These are phyloP conservation scores for Sequoiadendron giganteum DNA, from an alignment of 75 land plant genomes.

Conservation along the genomic window DNA sequence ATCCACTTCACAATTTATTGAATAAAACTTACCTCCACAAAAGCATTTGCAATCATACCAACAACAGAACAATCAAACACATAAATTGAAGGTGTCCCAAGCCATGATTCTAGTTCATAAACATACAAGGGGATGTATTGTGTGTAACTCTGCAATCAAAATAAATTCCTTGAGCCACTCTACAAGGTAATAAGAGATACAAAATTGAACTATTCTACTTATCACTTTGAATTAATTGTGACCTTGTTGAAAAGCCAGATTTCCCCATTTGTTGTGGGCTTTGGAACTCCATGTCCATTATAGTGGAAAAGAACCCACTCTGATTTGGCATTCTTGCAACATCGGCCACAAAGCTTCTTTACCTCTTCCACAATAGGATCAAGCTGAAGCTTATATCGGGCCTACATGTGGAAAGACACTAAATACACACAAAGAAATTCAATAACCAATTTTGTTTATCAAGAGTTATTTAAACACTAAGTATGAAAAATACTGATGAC, in stretches of 20 bases:
- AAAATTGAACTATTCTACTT: background rate
- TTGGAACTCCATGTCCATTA: slow-evolving; percentile 98
- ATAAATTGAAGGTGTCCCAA: slow-evolving; percentile 93
- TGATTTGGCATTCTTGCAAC: slow-evolving; percentile 73
- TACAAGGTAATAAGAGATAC: background rate
- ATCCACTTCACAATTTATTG: background rate
- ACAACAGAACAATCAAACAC: slow-evolving; percentile 99
- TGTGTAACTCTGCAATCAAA: slow-evolving; percentile 69
- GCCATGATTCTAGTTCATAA: slow-evolving; percentile 91
- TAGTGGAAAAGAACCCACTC: slow-evolving; percentile 95
- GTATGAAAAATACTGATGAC: slow-evolving; percentile 53
- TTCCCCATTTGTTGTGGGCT: slow-evolving; percentile 85
- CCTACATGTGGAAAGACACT: slow-evolving; percentile 37
- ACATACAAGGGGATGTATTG: slow-evolving; percentile 91
- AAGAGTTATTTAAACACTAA: background rate
- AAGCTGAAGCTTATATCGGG: slow-evolving; percentile 70
- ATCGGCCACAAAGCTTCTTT: slow-evolving; percentile 75
- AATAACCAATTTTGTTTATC: background rate
- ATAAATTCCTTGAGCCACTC: background rate
- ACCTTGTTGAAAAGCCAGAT: slow-evolving; percentile 99
- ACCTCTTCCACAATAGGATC: slow-evolving; percentile 94
- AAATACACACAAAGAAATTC: background rate
- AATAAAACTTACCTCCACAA: slow-evolving; percentile 57
- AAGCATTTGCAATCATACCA: slow-evolving; percentile 86
- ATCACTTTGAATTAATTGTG: background rate